Evolutionary conservation across 75 land plant species (phyloP).

Genomic region (Chamaecyparis obtusa): DNA sequence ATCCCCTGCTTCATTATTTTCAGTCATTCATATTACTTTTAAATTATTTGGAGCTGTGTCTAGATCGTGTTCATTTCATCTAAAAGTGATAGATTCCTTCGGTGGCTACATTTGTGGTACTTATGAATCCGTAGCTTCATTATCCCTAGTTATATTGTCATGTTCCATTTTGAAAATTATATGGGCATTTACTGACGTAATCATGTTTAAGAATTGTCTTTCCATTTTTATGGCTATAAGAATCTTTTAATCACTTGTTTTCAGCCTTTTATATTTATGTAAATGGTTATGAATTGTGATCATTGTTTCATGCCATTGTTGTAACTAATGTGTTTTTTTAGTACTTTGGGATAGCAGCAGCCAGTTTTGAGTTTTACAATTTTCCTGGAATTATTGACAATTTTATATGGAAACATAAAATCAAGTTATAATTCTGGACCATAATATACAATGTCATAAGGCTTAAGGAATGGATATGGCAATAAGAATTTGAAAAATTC

Average conservation of each 20-base stretch:
- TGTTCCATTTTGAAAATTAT: background rate
- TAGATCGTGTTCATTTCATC: too few species aligned
- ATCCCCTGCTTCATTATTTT: background rate
- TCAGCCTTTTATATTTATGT: too few species aligned
- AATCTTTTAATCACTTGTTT: background rate
- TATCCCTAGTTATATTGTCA: background rate
- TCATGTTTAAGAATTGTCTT: background rate
- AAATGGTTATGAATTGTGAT: too few species aligned
- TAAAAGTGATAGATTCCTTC: background rate
- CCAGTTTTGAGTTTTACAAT: too few species aligned
- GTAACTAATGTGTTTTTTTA: too few species aligned
- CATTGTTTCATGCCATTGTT: too few species aligned
- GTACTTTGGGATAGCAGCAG: too few species aligned
- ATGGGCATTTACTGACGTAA: background rate
- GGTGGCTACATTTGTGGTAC: background rate
- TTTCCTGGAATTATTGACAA: too few species aligned
- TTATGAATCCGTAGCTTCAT: background rate
- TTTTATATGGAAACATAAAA: too few species aligned
- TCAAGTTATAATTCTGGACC: too few species aligned
- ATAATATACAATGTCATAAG: background rate
- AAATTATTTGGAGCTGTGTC: too few species aligned
- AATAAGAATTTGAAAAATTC: background rate
- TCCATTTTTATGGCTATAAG: background rate
- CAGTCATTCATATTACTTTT: background rate
- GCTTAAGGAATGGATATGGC: background rate